Conservation (phyloP, 73 alveolate species). For the Stentor roeselii region DNA sequence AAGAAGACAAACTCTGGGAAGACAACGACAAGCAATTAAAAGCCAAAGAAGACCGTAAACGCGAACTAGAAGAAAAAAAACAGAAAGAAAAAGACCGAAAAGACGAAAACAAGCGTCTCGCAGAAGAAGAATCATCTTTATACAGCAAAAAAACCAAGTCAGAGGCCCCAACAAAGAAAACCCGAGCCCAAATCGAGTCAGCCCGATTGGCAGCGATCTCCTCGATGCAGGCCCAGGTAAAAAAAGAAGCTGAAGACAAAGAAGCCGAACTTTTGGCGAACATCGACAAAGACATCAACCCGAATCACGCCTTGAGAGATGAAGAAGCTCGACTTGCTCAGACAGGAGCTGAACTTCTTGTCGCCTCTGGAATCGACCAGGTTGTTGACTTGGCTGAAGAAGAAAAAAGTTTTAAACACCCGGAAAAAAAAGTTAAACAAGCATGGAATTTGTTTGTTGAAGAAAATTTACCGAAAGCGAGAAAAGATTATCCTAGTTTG, state of each 20-base stretch:
- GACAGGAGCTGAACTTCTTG: background rate
- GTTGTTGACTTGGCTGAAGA: background rate
- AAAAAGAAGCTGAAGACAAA: background rate
- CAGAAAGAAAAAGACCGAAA: conserved; percentile 6
- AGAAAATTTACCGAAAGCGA: background rate
- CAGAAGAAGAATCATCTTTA: background rate
- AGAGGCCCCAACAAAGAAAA: conserved; percentile 5
- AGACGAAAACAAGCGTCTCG: background rate
- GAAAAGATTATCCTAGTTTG: background rate
- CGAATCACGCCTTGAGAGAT: conserved; percentile 12
- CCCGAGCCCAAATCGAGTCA: conserved; percentile 15
- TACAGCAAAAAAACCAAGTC: background rate
- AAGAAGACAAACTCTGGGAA: background rate
- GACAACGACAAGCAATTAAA: background rate
- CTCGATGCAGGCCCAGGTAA: background rate
- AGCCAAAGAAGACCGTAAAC: conserved; percentile 20
- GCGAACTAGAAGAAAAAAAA: conserved; percentile 7
- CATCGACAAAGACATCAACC: conserved; percentile 8
- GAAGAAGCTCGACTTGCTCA: background rate
- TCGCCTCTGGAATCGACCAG: background rate
- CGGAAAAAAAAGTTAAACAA: conserved; percentile 24
- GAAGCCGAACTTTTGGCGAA: background rate
- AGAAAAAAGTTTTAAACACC: conserved; percentile 14
- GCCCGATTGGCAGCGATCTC: background rate
- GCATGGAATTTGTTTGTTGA: conserved; percentile 12